These are phyloP conservation scores for Iris pallida DNA, from an alignment of 116 monocot genomes.

Conservation along the genomic window DNA sequence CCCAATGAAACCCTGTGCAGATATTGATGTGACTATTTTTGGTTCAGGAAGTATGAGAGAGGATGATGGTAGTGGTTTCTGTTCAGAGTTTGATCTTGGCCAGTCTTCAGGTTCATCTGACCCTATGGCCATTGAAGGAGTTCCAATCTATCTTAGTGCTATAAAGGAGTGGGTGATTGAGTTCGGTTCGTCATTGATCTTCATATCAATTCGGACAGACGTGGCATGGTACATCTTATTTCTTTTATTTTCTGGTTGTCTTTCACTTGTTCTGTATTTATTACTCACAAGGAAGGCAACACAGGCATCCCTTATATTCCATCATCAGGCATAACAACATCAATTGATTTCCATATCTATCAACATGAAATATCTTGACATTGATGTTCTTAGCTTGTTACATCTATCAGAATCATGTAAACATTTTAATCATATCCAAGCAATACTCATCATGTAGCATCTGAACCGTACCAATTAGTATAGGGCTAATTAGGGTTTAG, in stretches of 20 bases:
- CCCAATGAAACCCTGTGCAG: slow-evolving; percentile 91
- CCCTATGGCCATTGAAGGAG: slow-evolving; percentile 46
- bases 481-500: too few relatives aligned
- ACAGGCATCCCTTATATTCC: too few relatives aligned
- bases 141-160: slow-evolving; percentile 82
- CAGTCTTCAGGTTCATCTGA: slow-evolving; percentile 42
- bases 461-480: too few relatives aligned
- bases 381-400: too few relatives aligned
- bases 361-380: too few relatives aligned
- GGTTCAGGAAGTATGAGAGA: slow-evolving; percentile 92
- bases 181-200: slow-evolving; percentile 91
- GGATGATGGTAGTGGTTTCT: slow-evolving; percentile 92
- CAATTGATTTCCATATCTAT: too few relatives aligned
- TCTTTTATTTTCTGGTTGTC: neutral
- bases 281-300: too few relatives aligned
- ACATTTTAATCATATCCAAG: too few relatives aligned
- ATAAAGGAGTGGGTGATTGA: slow-evolving; percentile 99
- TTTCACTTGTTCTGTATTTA: neutral
- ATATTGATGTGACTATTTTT: slow-evolving; percentile 77
- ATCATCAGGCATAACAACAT: too few relatives aligned
- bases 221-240: slow-evolving; percentile 64
- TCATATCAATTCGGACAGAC: slow-evolving; percentile 86
- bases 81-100: slow-evolving; percentile 35
- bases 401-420: too few relatives aligned
- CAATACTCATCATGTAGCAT: too few relatives aligned